These are phyloP conservation scores for Phytophthora europaea DNA, from an alignment of 352 stramenopile genomes.

Conservation along the genomic window DNA sequence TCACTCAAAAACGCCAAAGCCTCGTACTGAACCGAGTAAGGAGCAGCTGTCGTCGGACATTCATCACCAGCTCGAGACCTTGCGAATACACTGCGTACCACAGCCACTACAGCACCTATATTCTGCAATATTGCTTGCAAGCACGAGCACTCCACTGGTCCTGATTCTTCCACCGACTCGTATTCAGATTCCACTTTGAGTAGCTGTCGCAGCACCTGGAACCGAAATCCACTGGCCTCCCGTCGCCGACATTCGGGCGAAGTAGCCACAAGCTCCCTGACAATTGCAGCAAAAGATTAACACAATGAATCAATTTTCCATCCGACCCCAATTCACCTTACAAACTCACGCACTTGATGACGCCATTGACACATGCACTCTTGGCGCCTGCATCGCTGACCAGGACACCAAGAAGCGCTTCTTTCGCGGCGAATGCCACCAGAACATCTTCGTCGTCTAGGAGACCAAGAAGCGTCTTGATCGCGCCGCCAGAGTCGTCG, in stretches of 20 bases:
- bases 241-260: constrained; percentile 4
- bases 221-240: constrained; percentile 48
- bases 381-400: neutral
- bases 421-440: constrained; percentile 54
- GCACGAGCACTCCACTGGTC: constrained; percentile 13
- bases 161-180: neutral
- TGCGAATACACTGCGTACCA: constrained; percentile 27
- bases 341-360: constrained; percentile 30
- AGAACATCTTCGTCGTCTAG: constrained; percentile 50
- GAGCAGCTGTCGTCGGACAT: neutral
- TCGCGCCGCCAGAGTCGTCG: neutral
- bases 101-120: constrained; percentile 9
- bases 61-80: constrained; percentile 1
- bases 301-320: constrained; percentile 10
- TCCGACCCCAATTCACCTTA: neutral
- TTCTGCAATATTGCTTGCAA: constrained; percentile 25
- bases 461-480: constrained; percentile 31
- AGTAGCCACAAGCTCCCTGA: constrained; percentile 13
- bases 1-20: constrained; percentile 46
- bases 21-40: constrained; percentile 43
- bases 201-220: constrained; percentile 63
- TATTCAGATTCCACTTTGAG: constrained; percentile 24
- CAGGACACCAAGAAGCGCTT: constrained; percentile 39
- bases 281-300: constrained; percentile 5
- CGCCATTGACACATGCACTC: constrained; percentile 15